phyloP scores from a whole-genome alignment of 371 early-diverging fungal genomes.

The Mortierella sp. region DNA sequence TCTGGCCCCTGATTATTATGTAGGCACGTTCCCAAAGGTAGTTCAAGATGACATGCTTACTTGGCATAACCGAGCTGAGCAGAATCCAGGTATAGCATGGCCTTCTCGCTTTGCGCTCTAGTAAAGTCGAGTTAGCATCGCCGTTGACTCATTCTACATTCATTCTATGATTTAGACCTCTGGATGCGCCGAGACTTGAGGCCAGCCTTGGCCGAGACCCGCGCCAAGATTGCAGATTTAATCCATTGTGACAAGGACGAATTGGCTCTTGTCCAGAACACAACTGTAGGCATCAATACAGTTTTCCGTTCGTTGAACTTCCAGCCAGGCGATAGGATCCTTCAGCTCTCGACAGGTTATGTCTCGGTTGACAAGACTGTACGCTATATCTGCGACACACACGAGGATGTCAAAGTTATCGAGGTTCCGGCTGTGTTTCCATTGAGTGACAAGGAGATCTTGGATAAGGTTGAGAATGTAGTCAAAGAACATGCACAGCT shows the following conservation, averaged over 20 bases:
- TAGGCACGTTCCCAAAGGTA: conserved; percentile 45
- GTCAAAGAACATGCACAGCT: conserved; percentile 34
- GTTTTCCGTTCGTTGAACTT: conserved; percentile 57
- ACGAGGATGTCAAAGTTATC: conserved; percentile 36
- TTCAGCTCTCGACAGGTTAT: conserved; percentile 62
- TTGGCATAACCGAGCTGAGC: conserved; percentile 26
- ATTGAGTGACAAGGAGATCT: conserved; percentile 52
- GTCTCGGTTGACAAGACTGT: conserved; percentile 60
- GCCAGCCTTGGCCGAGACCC: conserved; percentile 10
- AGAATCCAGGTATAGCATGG: conserved; percentile 28
- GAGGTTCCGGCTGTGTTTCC: conserved; percentile 56
- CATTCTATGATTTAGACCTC: conserved; percentile 54
- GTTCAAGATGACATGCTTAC: conserved; percentile 32
- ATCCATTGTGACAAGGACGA: conserved; percentile 60
- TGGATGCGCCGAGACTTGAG: conserved; percentile 39
- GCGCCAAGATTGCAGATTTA: conserved; percentile 31
- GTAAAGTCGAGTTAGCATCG: no score
- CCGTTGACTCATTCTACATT: no score
- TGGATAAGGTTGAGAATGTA: conserved; percentile 36
- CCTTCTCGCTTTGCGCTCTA: not conserved
- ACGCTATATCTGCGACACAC: conserved; percentile 55
- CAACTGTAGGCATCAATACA: conserved; percentile 59
- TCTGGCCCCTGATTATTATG: not conserved
- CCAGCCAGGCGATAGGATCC: conserved; percentile 58
- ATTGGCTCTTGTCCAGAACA: conserved; percentile 59